These are phyloP conservation scores for Camptophora hylomeconis DNA, from an alignment of 2,329 filamentous ascomycete genomes.

Conservation along the genomic window DNA sequence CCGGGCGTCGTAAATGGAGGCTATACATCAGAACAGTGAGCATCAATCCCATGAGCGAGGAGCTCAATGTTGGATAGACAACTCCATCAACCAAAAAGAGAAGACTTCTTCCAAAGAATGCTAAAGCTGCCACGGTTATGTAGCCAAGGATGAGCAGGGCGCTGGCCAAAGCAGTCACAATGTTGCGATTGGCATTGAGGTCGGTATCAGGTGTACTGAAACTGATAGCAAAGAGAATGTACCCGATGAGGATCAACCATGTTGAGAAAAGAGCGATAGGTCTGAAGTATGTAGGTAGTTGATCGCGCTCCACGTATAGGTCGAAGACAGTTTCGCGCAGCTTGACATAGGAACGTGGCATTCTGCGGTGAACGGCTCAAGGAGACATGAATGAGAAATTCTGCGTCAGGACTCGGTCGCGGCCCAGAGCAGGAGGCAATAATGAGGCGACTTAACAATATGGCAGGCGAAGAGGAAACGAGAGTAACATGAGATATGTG, in stretches of 20 bases:
- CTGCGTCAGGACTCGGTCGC: no score
- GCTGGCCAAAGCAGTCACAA: constrained; percentile 10
- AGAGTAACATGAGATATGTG: no score
- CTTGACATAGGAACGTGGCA: constrained; percentile 4
- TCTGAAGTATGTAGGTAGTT: constrained; percentile 13
- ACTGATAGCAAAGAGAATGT: constrained; percentile 14
- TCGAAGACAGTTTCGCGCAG: constrained; percentile 14
- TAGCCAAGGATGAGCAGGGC: constrained; percentile 12
- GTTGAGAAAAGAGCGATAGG: constrained; percentile 11
- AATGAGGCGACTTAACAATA: no score
- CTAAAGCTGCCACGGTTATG: constrained; percentile 6
- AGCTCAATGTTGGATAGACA: constrained; percentile 14
- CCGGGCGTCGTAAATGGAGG: constrained; percentile 10
- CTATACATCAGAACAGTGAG: constrained; percentile 13
- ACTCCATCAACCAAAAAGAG: constrained; percentile 14
- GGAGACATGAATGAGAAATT: no score
- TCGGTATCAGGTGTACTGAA: constrained; percentile 11
- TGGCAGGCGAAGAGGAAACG: no score
- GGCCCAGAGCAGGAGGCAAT: no score
- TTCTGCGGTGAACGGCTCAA: no score
- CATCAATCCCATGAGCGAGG: constrained; percentile 14
- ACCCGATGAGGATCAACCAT: constrained; percentile 15
- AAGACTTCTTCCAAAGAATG: constrained; percentile 13
- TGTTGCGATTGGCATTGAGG: constrained; percentile 7
- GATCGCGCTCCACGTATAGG: constrained; percentile 15